Evolutionary conservation across 208 protist genomes (phyloP).

Genomic region (Trypanosoma mega): DNA sequence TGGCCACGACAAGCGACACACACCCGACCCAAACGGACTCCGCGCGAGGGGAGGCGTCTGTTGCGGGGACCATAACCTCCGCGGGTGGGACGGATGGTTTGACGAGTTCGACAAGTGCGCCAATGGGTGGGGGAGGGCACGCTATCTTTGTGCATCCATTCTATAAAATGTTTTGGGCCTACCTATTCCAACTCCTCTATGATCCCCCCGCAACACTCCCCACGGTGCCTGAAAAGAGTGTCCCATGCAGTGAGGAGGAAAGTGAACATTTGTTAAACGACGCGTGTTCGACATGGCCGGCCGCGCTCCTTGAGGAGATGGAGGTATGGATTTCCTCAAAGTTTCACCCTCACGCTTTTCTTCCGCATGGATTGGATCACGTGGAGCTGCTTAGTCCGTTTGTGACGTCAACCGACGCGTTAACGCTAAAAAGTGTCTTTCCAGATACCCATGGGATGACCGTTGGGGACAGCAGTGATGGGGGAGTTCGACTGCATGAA

Average conservation of each 20-base stretch:
- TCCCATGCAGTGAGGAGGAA: neutral
- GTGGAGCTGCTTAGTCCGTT: conserved; percentile 51
- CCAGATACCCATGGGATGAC: neutral
- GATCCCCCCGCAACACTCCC: conserved; percentile 19
- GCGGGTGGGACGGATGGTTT: no score
- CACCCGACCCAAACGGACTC: neutral
- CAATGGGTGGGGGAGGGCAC: neutral
- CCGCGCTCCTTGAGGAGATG: conserved; percentile 16
- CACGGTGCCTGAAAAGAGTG: neutral
- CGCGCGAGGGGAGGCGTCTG: conserved; percentile 19
- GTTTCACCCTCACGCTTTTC: conserved; percentile 63
- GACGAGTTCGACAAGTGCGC: neutral
- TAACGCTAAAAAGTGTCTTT: conserved; percentile 23
- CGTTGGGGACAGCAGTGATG: conserved; percentile 4
- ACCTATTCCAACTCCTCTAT: conserved; percentile 35
- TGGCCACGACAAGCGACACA: conserved; percentile 19
- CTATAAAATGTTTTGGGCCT: conserved; percentile 63
- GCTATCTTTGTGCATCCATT: conserved; percentile 65
- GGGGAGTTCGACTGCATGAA: conserved; percentile 32
- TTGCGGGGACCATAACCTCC: no score
- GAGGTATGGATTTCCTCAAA: conserved; percentile 46
- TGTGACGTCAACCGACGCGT: conserved; percentile 35
- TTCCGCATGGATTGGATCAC: conserved; percentile 66
- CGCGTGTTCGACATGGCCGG: neutral
- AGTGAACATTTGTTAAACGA: neutral